phyloP scores from a whole-genome alignment of 495 filamentous ascomycete genomes.

The Annulohypoxylon stygium region DNA sequence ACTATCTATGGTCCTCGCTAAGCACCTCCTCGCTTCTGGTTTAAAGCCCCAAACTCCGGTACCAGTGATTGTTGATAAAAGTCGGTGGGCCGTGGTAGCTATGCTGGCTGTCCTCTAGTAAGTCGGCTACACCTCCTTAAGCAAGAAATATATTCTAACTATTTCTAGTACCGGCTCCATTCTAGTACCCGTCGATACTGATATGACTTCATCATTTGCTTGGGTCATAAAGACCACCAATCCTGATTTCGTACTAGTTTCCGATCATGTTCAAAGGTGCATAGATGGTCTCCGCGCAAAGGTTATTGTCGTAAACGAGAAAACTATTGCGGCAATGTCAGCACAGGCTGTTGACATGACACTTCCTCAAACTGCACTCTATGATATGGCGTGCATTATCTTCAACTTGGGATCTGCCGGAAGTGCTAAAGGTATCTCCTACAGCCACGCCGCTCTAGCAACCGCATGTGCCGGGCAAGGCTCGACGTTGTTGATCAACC shows the following conservation, averaged over 20 bases:
- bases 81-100: slow-evolving; percentile 59
- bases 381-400: slow-evolving; percentile 61
- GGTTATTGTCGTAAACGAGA: slow-evolving; percentile 54
- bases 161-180: slow-evolving; percentile 56
- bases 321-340: slow-evolving; percentile 50
- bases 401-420: slow-evolving; percentile 53
- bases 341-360: slow-evolving; percentile 51
- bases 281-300: slow-evolving; percentile 53
- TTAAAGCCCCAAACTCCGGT: slow-evolving; percentile 59
- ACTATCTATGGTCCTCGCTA: slow-evolving; percentile 55
- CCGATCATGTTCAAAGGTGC: slow-evolving; percentile 46
- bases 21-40: slow-evolving; percentile 57
- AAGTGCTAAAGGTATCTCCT: slow-evolving; percentile 56
- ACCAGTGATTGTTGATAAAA: slow-evolving; percentile 62
- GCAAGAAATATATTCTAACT: not conserved
- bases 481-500: slow-evolving; percentile 61
- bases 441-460: slow-evolving; percentile 61
- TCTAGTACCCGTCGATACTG: slow-evolving; percentile 59
- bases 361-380: slow-evolving; percentile 41
- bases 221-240: slow-evolving; percentile 57
- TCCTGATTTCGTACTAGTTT: slow-evolving; percentile 57
- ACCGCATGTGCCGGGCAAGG: slow-evolving; percentile 63
- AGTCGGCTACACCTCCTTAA: slow-evolving; percentile 26
- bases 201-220: slow-evolving; percentile 57
- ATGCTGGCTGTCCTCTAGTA: slow-evolving; percentile 64